A percentile compares a stretch with the other conserved stretches of the same genome.
phyloP scores from a whole-genome alignment of 352 stramenopile genomes.

The Stramenopiles sp. region DNA sequence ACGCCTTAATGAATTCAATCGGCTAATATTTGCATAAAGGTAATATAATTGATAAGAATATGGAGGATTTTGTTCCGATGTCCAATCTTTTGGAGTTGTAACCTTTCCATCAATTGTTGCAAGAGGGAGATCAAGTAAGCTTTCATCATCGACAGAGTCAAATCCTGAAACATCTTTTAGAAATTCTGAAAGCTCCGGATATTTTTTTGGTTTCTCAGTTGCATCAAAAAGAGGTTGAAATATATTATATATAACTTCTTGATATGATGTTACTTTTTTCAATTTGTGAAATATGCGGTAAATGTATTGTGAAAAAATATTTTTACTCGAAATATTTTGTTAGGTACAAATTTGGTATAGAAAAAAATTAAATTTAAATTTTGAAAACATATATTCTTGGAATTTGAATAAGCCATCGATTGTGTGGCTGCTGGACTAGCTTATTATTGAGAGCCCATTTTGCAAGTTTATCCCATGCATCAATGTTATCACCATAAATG shows the following conservation, averaged over 20 bases:
- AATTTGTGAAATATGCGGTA: conserved; percentile 21
- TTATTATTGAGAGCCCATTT: conserved; percentile 76
- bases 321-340: too few relatives aligned
- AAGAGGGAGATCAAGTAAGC: conserved; percentile 56
- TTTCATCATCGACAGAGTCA: conserved; percentile 95
- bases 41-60: conserved; percentile 87
- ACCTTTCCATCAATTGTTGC: conserved; percentile 15
- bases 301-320: too few relatives aligned
- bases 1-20: conserved; percentile 62
- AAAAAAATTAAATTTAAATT: too few relatives aligned
- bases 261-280: conserved; percentile 58
- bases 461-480: conserved; percentile 79
- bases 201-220: conserved; percentile 63
- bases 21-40: conserved; percentile 76
- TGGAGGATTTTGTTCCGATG: conserved; percentile 36
- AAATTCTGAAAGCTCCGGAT: conserved; percentile 53
- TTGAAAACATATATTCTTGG: conserved; percentile 84
- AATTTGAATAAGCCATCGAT: conserved; percentile 90
- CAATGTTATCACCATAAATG: conserved; percentile 52
- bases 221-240: conserved; percentile 80
- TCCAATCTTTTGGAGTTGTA: conserved; percentile 19
- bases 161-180: conserved; percentile 65
- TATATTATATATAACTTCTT: conserved; percentile 90
- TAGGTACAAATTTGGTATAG: too few relatives aligned
- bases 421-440: conserved; percentile 56